phyloP scores from a whole-genome alignment of 2,329 filamentous ascomycete species.

The Colletotrichum sp. region DNA sequence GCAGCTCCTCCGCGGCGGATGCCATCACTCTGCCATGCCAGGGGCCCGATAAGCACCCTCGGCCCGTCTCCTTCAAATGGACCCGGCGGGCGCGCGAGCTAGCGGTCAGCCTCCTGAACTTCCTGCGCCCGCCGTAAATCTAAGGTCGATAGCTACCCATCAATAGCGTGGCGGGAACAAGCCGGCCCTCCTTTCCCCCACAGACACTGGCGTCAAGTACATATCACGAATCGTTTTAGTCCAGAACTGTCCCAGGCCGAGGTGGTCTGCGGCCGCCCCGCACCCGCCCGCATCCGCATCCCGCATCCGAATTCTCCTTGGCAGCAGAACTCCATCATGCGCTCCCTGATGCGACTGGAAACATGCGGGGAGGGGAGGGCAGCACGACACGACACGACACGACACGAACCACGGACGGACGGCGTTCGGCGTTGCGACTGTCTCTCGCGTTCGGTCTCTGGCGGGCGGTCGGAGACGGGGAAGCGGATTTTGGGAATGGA shows the following conservation, averaged over 20 bases:
- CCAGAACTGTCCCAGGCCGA: background rate
- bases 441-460: background rate
- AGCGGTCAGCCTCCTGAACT: background rate
- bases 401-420: background rate
- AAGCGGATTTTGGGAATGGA: background rate
- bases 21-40: background rate
- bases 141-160: background rate
- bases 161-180: background rate
- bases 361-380: background rate
- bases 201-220: background rate
- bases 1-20: background rate
- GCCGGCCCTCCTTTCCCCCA: background rate
- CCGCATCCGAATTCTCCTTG: background rate
- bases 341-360: background rate
- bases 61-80: background rate
- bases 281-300: background rate
- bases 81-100: background rate
- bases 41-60: background rate
- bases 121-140: background rate
- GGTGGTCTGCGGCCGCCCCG: background rate
- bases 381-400: background rate
- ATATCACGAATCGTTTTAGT: background rate
- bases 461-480: background rate
- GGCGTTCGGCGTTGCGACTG: background rate
- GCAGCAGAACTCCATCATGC: background rate